Evolutionary conservation across 1,139 yeast genomes (phyloP).

Genomic region (Scheffersomyces illinoinensis): DNA sequence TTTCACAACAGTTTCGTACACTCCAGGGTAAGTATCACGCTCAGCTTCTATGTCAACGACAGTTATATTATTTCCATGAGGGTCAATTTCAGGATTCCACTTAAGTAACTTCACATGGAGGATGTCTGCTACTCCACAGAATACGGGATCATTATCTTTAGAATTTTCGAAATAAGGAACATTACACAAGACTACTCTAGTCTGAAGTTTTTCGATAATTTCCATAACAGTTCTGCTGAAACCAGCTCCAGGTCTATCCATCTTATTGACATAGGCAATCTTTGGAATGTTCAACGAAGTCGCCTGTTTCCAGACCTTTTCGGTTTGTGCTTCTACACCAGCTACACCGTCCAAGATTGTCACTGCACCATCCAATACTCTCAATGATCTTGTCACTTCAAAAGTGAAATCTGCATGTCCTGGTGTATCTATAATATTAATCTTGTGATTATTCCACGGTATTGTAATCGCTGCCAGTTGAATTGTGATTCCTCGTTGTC

Average conservation of each 20-base stretch:
- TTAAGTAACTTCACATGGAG: constrained; percentile 62
- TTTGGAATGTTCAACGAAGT: constrained; percentile 65
- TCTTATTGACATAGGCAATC: constrained; percentile 81
- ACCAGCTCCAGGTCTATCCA: constrained; percentile 97
- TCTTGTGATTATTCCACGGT: constrained; percentile 75
- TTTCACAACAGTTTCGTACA: constrained; percentile 49
- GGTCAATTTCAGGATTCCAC: constrained; percentile 54
- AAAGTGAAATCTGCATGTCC: constrained; percentile 98
- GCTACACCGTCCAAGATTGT: constrained; percentile 94
- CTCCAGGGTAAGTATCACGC: constrained; percentile 29
- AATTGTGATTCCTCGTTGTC: constrained; percentile 92
- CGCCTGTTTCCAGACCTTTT: constrained; percentile 94
- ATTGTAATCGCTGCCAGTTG: constrained; percentile 95
- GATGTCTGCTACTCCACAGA: constrained; percentile 84
- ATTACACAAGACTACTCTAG: constrained; percentile 72
- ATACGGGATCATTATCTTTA: constrained; percentile 43
- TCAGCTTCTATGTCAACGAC: constrained; percentile 43
- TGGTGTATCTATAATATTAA: constrained; percentile 93
- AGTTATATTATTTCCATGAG: constrained; percentile 56
- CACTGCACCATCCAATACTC: constrained; percentile 93
- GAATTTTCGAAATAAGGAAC: constrained; percentile 66
- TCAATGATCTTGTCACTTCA: constrained; percentile 85
- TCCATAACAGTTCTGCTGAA: constrained; percentile 88
- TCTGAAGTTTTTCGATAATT: constrained; percentile 72
- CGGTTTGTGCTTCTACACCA: constrained; percentile 98